Evolutionary conservation across 176 grass and related monocot genomes (phyloP).

Genomic region (Eremochloa ophiuroides): DNA sequence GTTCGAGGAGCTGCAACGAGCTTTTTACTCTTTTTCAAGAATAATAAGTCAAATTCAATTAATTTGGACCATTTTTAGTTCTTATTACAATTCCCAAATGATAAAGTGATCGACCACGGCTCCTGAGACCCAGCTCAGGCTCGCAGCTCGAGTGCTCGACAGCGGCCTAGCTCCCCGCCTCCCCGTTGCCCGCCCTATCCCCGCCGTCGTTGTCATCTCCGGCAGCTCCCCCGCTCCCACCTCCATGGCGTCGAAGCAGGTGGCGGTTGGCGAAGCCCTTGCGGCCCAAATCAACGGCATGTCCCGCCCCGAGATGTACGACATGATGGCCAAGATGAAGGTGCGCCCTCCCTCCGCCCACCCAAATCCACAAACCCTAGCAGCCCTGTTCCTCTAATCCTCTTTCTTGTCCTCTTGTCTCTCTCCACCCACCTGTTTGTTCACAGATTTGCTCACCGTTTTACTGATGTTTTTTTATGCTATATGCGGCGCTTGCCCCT

Average conservation of each 20-base stretch:
- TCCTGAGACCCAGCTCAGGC: neutral
- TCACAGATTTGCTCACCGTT: neutral
- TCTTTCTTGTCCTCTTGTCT: neutral
- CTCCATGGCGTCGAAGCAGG: slow-evolving; percentile 58
- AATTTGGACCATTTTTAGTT: neutral
- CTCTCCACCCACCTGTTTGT: neutral
- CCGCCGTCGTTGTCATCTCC: neutral
- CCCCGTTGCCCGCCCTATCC: neutral
- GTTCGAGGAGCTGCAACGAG: too few relatives aligned
- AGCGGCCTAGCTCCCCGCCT: neutral
- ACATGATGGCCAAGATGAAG: slow-evolving; percentile 92
- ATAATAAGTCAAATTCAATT: neutral
- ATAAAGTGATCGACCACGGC: neutral
- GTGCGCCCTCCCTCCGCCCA: neutral
- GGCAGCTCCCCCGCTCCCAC: neutral
- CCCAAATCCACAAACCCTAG: slow-evolving; percentile 28
- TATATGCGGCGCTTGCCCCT: neutral
- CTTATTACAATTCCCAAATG: neutral
- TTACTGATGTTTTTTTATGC: neutral
- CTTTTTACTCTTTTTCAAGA: too few relatives aligned
- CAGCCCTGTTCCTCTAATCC: neutral
- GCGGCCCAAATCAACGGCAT: slow-evolving; percentile 63
- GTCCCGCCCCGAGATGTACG: slow-evolving; percentile 81
- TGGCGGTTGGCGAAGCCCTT: slow-evolving; percentile 49
- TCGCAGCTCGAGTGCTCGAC: neutral